phyloP scores from a whole-genome alignment of 352 stramenopile genomes.

The Pythium phragmitis region DNA sequence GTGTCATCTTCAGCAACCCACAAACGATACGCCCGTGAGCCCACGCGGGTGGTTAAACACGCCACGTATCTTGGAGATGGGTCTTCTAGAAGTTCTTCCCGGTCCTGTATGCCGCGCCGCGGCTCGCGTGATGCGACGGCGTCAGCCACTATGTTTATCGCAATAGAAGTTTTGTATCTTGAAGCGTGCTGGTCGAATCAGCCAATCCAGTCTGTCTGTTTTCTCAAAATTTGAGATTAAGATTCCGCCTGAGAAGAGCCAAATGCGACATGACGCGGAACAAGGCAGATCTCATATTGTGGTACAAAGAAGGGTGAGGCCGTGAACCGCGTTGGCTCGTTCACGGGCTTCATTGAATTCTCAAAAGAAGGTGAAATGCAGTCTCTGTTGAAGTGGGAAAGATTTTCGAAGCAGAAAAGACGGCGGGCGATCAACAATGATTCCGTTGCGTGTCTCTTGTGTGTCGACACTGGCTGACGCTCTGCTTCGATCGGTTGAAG shows the following conservation, averaged over 20 bases:
- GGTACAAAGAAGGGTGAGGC: slow-evolving; percentile 1
- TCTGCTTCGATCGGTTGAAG: slow-evolving; percentile 6
- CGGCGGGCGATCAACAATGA: background rate
- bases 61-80: background rate
- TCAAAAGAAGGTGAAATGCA: slow-evolving; percentile 1
- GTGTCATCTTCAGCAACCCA: slow-evolving; percentile 1
- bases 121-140: background rate
- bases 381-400: slow-evolving; percentile 1
- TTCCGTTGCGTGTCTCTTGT: slow-evolving; percentile 4
- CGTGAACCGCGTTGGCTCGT: background rate
- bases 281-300: background rate
- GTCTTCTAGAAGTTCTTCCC: background rate
- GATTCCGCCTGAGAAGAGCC: slow-evolving; percentile 6
- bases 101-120: background rate
- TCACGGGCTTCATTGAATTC: background rate
- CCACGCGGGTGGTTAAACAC: slow-evolving; percentile 1
- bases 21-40: background rate
- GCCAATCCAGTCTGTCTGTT: background rate
- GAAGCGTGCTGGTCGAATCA: background rate
- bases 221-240: slow-evolving; percentile 3
- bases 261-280: slow-evolving; percentile 20
- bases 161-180: slow-evolving; percentile 22
- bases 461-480: background rate
- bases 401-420: slow-evolving; percentile 13
- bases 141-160: slow-evolving; percentile 20